phyloP scores from a whole-genome alignment of 2,329 filamentous ascomycete genomes.

The Diaporthe vexans region DNA sequence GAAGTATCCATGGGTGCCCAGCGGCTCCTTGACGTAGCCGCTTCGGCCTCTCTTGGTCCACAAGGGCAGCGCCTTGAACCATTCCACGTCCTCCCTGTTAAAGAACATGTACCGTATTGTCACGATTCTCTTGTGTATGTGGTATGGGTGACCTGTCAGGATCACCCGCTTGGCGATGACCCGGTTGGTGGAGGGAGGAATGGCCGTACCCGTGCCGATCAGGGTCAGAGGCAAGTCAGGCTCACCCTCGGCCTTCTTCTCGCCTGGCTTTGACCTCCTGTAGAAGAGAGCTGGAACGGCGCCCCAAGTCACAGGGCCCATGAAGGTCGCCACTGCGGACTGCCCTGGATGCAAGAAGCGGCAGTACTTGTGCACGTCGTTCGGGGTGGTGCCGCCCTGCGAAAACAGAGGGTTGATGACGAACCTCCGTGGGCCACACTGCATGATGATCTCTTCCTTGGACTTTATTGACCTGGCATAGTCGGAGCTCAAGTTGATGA shows the following conservation, averaged over 20 bases:
- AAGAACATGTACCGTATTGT: conserved; percentile 99
- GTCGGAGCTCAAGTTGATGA: conserved; percentile 86
- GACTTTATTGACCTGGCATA: conserved; percentile 83
- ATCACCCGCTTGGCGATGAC: conserved; percentile 95
- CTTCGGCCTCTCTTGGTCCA: conserved; percentile 93
- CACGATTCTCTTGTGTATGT: conserved; percentile 98
- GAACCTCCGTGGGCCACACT: conserved; percentile 90
- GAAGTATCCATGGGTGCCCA: conserved; percentile 99
- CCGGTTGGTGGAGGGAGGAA: conserved; percentile 81
- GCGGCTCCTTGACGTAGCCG: conserved; percentile 92
- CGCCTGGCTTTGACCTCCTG: conserved; percentile 67
- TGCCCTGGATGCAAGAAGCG: conserved; percentile 92
- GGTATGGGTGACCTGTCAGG: conserved; percentile 95
- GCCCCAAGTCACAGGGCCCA: conserved; percentile 93
- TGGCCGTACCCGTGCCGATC: conserved; percentile 87
- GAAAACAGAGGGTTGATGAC: conserved; percentile 93
- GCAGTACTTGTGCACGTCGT: conserved; percentile 97
- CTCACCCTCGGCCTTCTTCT: conserved; percentile 59
- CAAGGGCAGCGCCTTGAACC: conserved; percentile 96
- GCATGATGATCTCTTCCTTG: conserved; percentile 92
- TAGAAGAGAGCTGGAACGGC: conserved; percentile 92
- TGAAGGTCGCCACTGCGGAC: conserved; percentile 89
- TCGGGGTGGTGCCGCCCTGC: conserved; percentile 88
- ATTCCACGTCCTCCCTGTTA: conserved; percentile 92
- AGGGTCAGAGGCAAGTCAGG: conserved; percentile 73